Evolutionary conservation across 768 basidiomycete genomes (phyloP), one percentile per base, ranked within the genome.

Genomic region (Flagelloscypha sp.): DNA sequence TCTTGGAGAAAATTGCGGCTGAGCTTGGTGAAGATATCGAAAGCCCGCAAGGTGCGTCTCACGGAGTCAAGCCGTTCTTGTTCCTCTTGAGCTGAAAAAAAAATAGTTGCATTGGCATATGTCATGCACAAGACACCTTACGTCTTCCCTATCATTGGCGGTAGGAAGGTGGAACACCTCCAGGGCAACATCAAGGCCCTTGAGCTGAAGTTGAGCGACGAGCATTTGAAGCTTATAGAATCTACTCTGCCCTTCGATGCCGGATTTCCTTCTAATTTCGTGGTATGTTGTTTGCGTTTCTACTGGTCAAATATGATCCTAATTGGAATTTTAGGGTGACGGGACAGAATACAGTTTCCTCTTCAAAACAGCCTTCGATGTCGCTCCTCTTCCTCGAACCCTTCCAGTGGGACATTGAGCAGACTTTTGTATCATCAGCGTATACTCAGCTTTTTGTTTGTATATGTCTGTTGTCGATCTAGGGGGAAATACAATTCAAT

Each of bases 111-210:
- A 7, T 61, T 70, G 38, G 61, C 63, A 11, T 67, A 66, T 29
- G 47, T 70, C 25, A 55, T 70, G 53, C 63, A 64, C 29, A 71
- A 69, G 47, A 49, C 65, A n/a, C 59, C 61, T 1, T 65, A 61
- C 27, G 63, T 66, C 6, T 69, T 70, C 44, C 64, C 64, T 0
- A 52, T 66, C 31, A 46, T 66, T 18, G 65, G 63, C 6, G 61
- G 63, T 4, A 56, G 65, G 47, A 72, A 69, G 39, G 47, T 65
- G 24, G 61, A 68, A 48, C 62, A 68, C 12, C 41, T 71, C 16
- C 30, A 49, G 18, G 59, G 56, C 20, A 71, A 68, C 38, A 41
- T 72, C 18, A 55, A 67, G 38, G 66, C 66, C 9, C 47, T 70
- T n/a, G 53, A 57, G 24, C 58, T 70, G 28, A 41, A 43, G 6